Conservation (phyloP, 495 filamentous ascomycete species). For the Penicillium arizonense region DNA sequence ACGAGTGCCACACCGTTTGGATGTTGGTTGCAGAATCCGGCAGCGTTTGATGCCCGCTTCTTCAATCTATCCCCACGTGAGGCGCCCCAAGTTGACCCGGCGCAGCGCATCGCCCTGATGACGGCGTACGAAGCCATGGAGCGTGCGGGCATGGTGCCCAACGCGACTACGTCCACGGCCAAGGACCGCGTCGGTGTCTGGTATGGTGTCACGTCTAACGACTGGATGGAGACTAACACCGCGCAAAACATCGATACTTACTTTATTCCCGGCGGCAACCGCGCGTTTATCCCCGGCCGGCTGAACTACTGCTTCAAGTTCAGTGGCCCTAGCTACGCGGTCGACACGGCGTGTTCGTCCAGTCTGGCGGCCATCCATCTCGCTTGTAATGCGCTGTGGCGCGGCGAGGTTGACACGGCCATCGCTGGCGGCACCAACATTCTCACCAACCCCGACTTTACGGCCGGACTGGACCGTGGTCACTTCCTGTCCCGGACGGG, state of each 20-base stretch:
- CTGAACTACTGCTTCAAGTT: conserved; percentile 84
- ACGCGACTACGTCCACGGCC: conserved; percentile 73
- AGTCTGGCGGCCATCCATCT: conserved; percentile 74
- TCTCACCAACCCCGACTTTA: conserved; percentile 77
- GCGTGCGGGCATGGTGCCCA: conserved; percentile 78
- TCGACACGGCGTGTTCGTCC: conserved; percentile 86
- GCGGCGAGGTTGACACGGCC: conserved; percentile 75
- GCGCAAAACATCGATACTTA: conserved; percentile 84
- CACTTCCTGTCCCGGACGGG: conserved; percentile 75
- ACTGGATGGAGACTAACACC: conserved; percentile 81
- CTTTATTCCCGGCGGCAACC: conserved; percentile 79
- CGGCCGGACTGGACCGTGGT: conserved; percentile 70
- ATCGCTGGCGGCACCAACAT: conserved; percentile 75
- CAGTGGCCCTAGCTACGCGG: conserved; percentile 71
- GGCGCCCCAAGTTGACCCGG: conserved; percentile 79
- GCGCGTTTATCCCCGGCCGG: conserved; percentile 77
- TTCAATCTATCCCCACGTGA: conserved; percentile 93
- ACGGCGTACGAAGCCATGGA: conserved; percentile 87
- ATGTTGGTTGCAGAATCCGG: conserved; percentile 79
- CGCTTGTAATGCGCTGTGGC: conserved; percentile 72
- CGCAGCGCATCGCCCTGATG: conserved; percentile 74
- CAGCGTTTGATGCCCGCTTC: conserved; percentile 76
- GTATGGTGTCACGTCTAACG: conserved; percentile 83
- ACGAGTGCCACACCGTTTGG: conserved; percentile 75
- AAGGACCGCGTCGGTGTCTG: conserved; percentile 79